These are phyloP conservation scores for Selaginella tamariscina DNA, from an alignment of 75 land plant genomes.

Conservation along the genomic window DNA sequence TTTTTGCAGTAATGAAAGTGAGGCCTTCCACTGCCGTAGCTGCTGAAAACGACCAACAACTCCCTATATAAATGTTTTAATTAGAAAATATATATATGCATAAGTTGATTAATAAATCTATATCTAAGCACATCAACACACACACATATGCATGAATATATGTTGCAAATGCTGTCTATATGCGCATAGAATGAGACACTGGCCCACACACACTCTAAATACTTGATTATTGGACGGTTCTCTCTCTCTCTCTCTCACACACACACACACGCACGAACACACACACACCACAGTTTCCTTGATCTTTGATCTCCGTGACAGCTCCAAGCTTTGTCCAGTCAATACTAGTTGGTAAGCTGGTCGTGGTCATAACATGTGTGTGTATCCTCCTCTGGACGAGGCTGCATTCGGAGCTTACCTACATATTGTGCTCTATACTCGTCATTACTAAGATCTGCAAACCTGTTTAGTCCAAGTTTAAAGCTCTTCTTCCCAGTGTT, in stretches of 20 bases:
- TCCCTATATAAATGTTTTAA: too few relatives aligned
- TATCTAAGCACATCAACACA: too few relatives aligned
- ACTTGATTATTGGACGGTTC: too few relatives aligned
- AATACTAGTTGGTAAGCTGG: constrained; percentile 3
- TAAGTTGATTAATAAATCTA: too few relatives aligned
- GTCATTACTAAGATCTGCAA: constrained; percentile 23
- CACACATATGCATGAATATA: too few relatives aligned
- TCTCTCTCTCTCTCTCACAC: too few relatives aligned
- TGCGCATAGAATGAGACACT: too few relatives aligned
- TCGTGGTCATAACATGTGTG: neutral
- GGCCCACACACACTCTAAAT: too few relatives aligned
- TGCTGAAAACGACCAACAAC: constrained; percentile 5
- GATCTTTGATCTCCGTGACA: constrained; percentile 28
- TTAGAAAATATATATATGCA: too few relatives aligned
- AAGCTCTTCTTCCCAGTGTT: neutral
- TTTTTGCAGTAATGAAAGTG: neutral
- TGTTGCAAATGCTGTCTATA: too few relatives aligned
- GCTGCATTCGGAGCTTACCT: neutral
- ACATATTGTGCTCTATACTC: constrained; percentile 17
- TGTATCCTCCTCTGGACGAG: neutral
- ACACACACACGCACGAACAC: constrained; percentile 4
- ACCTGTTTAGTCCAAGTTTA: constrained; percentile 19
- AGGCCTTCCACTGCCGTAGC: neutral
- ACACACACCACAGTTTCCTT: constrained; percentile 26
- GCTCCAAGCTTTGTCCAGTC: constrained; percentile 30